phyloP scores from a whole-genome alignment of 345 rosid genomes.

The Stellera chamaejasme region DNA sequence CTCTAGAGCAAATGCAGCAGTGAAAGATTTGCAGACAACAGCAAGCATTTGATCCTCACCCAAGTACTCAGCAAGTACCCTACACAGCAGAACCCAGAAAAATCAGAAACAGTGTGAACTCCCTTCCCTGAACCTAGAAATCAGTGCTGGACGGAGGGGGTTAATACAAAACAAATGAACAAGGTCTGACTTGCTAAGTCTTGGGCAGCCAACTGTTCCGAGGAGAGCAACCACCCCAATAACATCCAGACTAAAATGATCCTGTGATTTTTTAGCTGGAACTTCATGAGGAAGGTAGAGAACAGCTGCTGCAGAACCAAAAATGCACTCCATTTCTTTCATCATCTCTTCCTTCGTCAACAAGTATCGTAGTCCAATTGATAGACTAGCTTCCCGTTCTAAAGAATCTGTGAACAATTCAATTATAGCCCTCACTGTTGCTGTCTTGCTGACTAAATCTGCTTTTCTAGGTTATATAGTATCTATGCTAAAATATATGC shows the following conservation, averaged over 20 bases:
- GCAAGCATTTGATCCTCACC: constrained; percentile 69
- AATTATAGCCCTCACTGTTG: not conserved
- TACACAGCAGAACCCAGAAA: constrained; percentile 12
- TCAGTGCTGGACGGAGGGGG: not conserved
- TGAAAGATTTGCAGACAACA: constrained; percentile 43
- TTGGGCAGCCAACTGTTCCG: constrained; percentile 32
- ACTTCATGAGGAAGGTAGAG: constrained; percentile 23
- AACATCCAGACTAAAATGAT: constrained; percentile 18
- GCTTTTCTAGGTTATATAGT: no score
- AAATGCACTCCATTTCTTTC: constrained; percentile 27
- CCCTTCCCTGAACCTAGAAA: no score
- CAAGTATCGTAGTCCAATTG: constrained; percentile 14
- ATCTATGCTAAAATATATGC: no score
- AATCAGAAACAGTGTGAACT: not conserved
- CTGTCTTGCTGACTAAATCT: no score
- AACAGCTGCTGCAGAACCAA: constrained; percentile 37
- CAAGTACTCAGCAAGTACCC: constrained; percentile 50
- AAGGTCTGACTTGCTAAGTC: constrained; percentile 46
- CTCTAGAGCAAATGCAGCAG: constrained; percentile 27
- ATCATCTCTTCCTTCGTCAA: constrained; percentile 34
- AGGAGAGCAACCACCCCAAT: constrained; percentile 53
- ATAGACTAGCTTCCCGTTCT: constrained; percentile 14
- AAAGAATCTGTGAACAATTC: constrained; percentile 25
- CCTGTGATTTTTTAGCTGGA: constrained; percentile 6
- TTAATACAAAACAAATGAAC: not conserved